Percentiles rank a stretch among this genome's conserved stretches.
phyloP scores from a whole-genome alignment of 768 basidiomycete species.

The Serendipita sp. region DNA sequence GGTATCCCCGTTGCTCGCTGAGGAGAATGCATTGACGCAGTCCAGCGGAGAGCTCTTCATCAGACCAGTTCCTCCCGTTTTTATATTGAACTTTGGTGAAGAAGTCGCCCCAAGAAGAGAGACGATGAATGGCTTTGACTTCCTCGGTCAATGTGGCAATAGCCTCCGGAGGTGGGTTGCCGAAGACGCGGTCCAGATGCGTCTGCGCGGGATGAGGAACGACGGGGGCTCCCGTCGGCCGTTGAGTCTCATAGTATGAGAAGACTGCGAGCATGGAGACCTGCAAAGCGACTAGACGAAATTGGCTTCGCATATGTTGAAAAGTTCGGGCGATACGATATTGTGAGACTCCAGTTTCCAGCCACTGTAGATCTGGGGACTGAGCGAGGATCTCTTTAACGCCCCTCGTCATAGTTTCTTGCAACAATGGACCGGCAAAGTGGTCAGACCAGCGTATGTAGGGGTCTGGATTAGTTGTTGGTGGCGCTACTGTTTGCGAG shows the following conservation, averaged over 20 bases:
- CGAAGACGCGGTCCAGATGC: background rate
- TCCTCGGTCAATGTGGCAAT: background rate
- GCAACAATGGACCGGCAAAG: background rate
- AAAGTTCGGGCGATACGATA: background rate
- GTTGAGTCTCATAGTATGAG: background rate
- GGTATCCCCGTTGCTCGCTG: background rate
- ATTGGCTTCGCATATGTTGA: background rate
- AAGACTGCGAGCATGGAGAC: background rate
- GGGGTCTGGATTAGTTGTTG: background rate
- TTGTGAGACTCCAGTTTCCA: background rate
- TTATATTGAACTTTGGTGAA: conserved; percentile 7
- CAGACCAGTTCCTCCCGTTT: background rate
- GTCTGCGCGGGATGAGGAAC: background rate
- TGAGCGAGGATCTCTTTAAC: background rate
- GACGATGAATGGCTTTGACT: background rate
- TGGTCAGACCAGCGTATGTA: background rate
- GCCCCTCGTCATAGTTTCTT: background rate
- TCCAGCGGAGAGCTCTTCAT: background rate
- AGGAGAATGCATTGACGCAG: background rate
- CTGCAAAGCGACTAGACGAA: background rate
- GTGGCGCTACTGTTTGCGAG: background rate
- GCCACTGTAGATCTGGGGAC: background rate
- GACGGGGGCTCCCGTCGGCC: background rate
- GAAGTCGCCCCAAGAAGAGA: background rate
- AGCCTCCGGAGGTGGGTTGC: background rate